A percentile compares a stretch with the other conserved stretches of the same genome.
Conservation (phyloP, 1,139 yeast species). For the Nakaseomyces sp. region DNA sequence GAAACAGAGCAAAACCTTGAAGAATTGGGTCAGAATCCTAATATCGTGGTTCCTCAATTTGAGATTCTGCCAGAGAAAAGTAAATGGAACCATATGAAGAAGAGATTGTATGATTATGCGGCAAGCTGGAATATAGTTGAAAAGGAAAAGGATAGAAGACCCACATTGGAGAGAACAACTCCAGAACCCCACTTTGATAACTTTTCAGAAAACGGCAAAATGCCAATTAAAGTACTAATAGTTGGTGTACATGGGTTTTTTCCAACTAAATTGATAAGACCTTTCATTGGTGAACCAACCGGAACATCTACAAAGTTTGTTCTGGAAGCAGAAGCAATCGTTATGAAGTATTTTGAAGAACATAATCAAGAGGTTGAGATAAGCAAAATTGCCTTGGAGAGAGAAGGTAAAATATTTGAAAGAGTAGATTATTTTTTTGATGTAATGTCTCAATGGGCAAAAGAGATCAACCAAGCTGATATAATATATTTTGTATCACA, state of each 20-base stretch:
- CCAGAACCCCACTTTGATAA: conserved; percentile 17
- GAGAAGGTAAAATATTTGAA: conserved; percentile 82
- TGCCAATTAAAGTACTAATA: conserved; percentile 38
- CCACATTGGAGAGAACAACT: conserved; percentile 15
- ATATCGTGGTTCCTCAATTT: conserved; percentile 28
- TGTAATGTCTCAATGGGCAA: conserved; percentile 60
- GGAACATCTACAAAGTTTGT: conserved; percentile 87
- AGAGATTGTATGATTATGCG: conserved; percentile 10
- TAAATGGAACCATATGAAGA: conserved; percentile 2
- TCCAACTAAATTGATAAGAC: conserved; percentile 77
- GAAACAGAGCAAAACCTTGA: conserved; percentile 6
- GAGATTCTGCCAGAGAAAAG: conserved; percentile 25
- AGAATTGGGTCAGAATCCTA: conserved; percentile 16
- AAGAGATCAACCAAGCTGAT: conserved; percentile 68
- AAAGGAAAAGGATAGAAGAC: conserved; percentile 11
- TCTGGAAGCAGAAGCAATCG: conserved; percentile 72
- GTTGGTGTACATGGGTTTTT: conserved; percentile 95
- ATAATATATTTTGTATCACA: conserved; percentile 84
- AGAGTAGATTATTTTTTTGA: conserved; percentile 75
- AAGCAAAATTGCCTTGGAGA: conserved; percentile 86
- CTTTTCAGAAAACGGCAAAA: conserved; percentile 16
- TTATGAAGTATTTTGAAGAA: conserved; percentile 62
- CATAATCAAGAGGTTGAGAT: conserved; percentile 48
- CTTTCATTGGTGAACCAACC: conserved; percentile 84
- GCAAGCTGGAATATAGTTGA: conserved; percentile 18